Evolutionary conservation across 228 moss, liverwort and hornwort genomes (phyloP), one percentile per base, ranked within the genome.

Genomic region (Sphagnum magellanicum): DNA sequence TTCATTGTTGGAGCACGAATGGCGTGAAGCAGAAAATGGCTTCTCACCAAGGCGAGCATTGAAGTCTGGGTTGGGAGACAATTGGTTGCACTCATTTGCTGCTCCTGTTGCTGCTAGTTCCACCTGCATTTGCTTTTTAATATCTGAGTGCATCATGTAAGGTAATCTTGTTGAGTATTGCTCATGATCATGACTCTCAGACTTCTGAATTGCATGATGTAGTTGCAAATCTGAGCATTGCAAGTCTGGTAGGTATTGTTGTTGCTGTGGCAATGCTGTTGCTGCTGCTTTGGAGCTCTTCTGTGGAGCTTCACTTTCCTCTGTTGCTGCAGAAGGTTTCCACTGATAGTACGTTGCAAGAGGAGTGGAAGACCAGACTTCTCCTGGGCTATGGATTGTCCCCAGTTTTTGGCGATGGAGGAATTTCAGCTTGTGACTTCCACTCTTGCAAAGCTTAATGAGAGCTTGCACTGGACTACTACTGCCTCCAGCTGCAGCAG

Each of bases 41-140:
- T 77, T 67, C n/a, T 73, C 77, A 58, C 82, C 86, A 10, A 86
- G 79, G 5, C 86, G 77, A 4, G 79, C 75, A 46, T 79, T 50
- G 75, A 86, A 86, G 67, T 86, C 86, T 48, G 73, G 61, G 66
- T 75, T 16, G 71, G 79, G 12, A 73, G 77, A 11, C 61, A 64
- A 15, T 32, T 55, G 8, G 55, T 12, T 8, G 55, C 1, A 8
- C 8, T 55, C 55, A 8, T 3, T 55, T 72, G 14, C 47, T 8
- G 55, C 6, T 49, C 49, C 59, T 64, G 66, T 52, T 17, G n/a
- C 51, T 6, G 60, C 16, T 1, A 55, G 0, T 4, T 0, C 32
- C 32, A 32, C 32, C 13, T 7, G 16, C 10, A 47, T 57, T 8
- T 49, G 48, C 50, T 71, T 68, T 63, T 70, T 64, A 12, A 67